phyloP scores from a whole-genome alignment of 2,329 filamentous ascomycete genomes.

The Monosporascus sp. region DNA sequence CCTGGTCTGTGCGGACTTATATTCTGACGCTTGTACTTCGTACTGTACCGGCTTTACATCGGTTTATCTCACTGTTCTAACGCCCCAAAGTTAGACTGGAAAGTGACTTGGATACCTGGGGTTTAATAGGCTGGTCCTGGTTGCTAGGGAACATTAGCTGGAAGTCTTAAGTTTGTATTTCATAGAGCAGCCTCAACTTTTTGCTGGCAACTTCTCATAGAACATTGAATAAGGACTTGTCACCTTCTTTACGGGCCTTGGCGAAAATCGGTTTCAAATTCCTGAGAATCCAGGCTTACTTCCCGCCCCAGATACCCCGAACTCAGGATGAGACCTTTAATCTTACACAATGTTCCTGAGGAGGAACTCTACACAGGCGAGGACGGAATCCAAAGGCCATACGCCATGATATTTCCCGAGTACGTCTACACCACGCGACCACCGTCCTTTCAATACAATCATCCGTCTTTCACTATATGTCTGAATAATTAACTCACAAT shows the following conservation, averaged over 20 bases:
- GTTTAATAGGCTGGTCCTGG: neutral
- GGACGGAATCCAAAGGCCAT: constrained; percentile 59
- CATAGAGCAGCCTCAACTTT: too few relatives aligned
- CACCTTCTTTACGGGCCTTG: too few relatives aligned
- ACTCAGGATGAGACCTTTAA: constrained; percentile 53
- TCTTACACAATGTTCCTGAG: constrained; percentile 63
- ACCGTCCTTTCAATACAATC: neutral
- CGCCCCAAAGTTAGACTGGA: too few relatives aligned
- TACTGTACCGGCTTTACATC: neutral
- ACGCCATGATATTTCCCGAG: constrained; percentile 62
- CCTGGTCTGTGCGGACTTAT: too few relatives aligned
- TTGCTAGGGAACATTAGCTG: neutral
- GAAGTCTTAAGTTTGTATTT: too few relatives aligned
- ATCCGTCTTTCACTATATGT: neutral
- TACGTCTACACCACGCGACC: constrained; percentile 28
- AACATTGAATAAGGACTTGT: too few relatives aligned
- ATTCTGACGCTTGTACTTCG: neutral
- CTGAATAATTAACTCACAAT: constrained; percentile 6
- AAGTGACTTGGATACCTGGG: too few relatives aligned
- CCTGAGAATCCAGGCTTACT: neutral
- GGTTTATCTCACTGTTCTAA: neutral
- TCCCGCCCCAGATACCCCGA: neutral
- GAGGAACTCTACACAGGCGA: constrained; percentile 62
- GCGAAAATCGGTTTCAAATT: neutral
- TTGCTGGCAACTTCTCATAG: too few relatives aligned